Evolutionary conservation across 1,284 basidiomycete species (phyloP).

Genomic region (Sporisorium scitamineum): DNA sequence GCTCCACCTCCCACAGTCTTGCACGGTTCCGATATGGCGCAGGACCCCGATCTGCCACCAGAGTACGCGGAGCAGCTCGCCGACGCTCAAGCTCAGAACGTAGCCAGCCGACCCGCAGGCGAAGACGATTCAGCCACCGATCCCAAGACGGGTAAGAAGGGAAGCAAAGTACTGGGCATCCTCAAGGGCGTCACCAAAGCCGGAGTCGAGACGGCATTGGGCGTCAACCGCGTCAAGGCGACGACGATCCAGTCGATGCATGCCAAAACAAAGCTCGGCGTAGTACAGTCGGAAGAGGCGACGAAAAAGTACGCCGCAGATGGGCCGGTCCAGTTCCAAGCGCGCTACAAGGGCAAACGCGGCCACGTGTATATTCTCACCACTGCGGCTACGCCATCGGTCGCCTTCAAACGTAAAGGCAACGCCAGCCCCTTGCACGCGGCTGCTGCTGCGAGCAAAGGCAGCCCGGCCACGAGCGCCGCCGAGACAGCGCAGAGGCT

Average conservation of each 20-base stretch:
- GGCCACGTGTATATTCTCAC: slow-evolving; percentile 64
- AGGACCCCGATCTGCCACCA: slow-evolving; percentile 54
- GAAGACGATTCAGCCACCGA: slow-evolving; percentile 42
- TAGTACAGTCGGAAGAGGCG: slow-evolving; percentile 48
- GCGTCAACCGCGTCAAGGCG: slow-evolving; percentile 68
- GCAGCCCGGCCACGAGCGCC: slow-evolving; percentile 7
- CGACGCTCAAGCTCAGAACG: slow-evolving; percentile 49
- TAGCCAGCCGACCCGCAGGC: slow-evolving; percentile 44
- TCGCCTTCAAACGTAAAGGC: slow-evolving; percentile 57
- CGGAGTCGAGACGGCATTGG: slow-evolving; percentile 61
- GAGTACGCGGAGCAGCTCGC: slow-evolving; percentile 59
- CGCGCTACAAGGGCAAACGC: slow-evolving; percentile 60
- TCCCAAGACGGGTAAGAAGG: slow-evolving; percentile 50
- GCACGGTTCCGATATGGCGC: slow-evolving; percentile 38
- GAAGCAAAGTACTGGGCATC: slow-evolving; percentile 53
- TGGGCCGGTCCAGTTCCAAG: slow-evolving; percentile 55
- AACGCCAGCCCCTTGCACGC: slow-evolving; percentile 19
- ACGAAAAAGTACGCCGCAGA: slow-evolving; percentile 32
- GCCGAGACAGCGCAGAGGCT: slow-evolving; percentile 43
- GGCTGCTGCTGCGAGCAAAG: slow-evolving; percentile 32
- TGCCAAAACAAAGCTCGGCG: slow-evolving; percentile 64
- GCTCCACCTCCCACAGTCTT: slow-evolving; percentile 45
- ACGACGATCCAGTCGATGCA: slow-evolving; percentile 55
- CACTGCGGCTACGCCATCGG: slow-evolving; percentile 66
- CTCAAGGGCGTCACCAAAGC: slow-evolving; percentile 63